Evolutionary conservation across 2,329 filamentous ascomycete species (phyloP).

Genomic region (Tympanopsis confertula): DNA sequence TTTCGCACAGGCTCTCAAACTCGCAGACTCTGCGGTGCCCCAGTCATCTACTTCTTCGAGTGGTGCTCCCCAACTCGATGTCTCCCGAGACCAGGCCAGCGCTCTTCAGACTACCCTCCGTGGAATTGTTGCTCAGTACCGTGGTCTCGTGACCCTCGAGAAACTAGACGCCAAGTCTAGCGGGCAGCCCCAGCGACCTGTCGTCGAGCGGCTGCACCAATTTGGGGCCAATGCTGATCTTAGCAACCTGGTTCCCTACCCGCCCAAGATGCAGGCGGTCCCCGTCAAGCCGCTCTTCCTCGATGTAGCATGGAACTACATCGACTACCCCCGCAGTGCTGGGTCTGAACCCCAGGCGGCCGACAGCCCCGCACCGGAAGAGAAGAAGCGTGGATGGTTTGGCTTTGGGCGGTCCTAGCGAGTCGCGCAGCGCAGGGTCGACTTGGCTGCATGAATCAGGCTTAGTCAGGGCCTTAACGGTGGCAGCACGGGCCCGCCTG

Average conservation of each 20-base stretch:
- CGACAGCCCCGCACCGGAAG: slow-evolving; percentile 16
- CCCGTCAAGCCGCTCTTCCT: slow-evolving; percentile 93
- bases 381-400: slow-evolving; percentile 60
- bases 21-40: slow-evolving; percentile 32
- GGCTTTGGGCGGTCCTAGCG: slow-evolving; percentile 37
- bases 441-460: too few relatives aligned
- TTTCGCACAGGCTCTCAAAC: slow-evolving; percentile 38
- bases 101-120: slow-evolving; percentile 31
- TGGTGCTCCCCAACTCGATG: slow-evolving; percentile 3
- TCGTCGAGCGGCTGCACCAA: slow-evolving; percentile 64
- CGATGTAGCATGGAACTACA: slow-evolving; percentile 95
- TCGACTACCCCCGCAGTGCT: slow-evolving; percentile 60
- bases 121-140: slow-evolving; percentile 46
- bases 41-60: slow-evolving; percentile 24
- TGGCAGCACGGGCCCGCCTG: too few relatives aligned
- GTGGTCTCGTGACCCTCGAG: slow-evolving; percentile 65
- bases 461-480: too few relatives aligned
- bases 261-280: slow-evolving; percentile 69
- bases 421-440: too few relatives aligned
- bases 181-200: slow-evolving; percentile 35
- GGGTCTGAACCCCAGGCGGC: slow-evolving; percentile 7
- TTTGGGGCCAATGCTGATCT: slow-evolving; percentile 65
- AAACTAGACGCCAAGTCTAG: slow-evolving; percentile 30
- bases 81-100: slow-evolving; percentile 29
- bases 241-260: slow-evolving; percentile 72